Base-by-base conservation (phyloP, 163 green algal genomes). In the Scenedesmus sp. region DNA sequence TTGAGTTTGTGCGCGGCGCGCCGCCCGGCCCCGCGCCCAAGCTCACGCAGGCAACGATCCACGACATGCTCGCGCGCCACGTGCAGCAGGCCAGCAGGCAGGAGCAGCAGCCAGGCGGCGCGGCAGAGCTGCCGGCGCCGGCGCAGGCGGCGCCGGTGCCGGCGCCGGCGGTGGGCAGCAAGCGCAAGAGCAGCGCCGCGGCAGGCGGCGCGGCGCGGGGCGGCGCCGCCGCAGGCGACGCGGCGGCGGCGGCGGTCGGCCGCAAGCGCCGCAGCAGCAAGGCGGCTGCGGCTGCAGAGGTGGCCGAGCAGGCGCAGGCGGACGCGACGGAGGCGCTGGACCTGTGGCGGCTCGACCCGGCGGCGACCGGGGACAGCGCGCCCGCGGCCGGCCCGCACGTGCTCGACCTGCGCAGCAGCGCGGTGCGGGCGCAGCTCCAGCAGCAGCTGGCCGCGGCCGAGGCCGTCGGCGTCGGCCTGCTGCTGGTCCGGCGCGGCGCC, bases 361-460 rank as follows among this genome's bases (percentile, higher is more conserved):
- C 31, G 18, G 44, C 22, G 10, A 11, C 22, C 53, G 14, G 53
- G n/a, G 39, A n/a, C n/a, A n/a, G n/a, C n/a, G n/a, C n/a, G 11
- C 18, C 36, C 44, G 17, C 17, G 17, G 10, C 20, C 11, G 36
- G 20, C 53, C 26, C 31, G 11, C 26, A 14, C 39, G 14, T 67
- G 9, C 22, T 77, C 3, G 54, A 45, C 34, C 53, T 67, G 13
- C 18, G 13, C 6, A 50, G 33, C 18, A 20, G 44, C 17, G 71
- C 44, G 13, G 71, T 22, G 26, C 53, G 58, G 58, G 42, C 71
- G 28, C 58, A 80, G 45, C 58, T 72, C 13, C 44, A 67, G 31
- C 71, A 80, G 47, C 39, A 72, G 18, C 44, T 80, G 44, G 44
- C 29, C 13, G 15, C 26, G 29, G 74, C 53, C n/a, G 62, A 74